Percentiles rank a stretch among this genome's conserved stretches.
Conservation (phyloP, 768 basidiomycete genomes). For the Stropharia rugosoannulata region DNA sequence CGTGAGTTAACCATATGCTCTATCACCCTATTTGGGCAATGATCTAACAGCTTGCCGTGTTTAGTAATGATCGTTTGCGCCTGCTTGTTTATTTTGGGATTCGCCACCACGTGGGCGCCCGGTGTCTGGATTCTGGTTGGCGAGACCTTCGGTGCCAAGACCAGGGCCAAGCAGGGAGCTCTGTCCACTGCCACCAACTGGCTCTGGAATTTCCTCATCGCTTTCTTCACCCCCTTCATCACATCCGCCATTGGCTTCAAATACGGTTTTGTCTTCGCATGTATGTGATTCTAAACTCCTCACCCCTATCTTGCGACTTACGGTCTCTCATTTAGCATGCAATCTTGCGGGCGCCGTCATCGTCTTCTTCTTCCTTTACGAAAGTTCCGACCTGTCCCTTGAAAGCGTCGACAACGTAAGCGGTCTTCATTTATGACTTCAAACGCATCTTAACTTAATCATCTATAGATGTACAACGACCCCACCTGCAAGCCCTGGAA, state of each 20-base stretch:
- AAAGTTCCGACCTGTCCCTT: slow-evolving; percentile 63
- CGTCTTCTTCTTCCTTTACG: slow-evolving; percentile 77
- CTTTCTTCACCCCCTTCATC: slow-evolving; percentile 82
- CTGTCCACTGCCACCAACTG: slow-evolving; percentile 66
- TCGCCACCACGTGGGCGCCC: slow-evolving; percentile 70
- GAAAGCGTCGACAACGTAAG: slow-evolving; percentile 60
- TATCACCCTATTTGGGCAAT: not conserved
- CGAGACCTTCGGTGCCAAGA: slow-evolving; percentile 73
- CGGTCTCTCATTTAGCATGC: slow-evolving; percentile 38
- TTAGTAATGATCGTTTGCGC: slow-evolving; percentile 69
- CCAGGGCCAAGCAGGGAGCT: slow-evolving; percentile 70
- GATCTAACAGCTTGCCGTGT: not conserved
- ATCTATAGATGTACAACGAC: slow-evolving; percentile 60
- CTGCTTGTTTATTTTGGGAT: slow-evolving; percentile 71
- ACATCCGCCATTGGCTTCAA: slow-evolving; percentile 51
- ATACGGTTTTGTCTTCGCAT: slow-evolving; percentile 74
- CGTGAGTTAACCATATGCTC: slow-evolving; percentile 30
- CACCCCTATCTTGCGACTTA: not conserved
- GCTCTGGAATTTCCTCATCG: slow-evolving; percentile 69
- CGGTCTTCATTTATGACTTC: slow-evolving; percentile 4
- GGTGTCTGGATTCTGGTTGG: slow-evolving; percentile 81
- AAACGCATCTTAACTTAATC: not conserved
- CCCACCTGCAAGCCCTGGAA: slow-evolving; percentile 67
- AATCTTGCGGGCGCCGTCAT: slow-evolving; percentile 58
- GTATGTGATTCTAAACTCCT: slow-evolving; percentile 25